phyloP scores from a whole-genome alignment of 306 rosid genomes.

The Trifolium dubium region DNA sequence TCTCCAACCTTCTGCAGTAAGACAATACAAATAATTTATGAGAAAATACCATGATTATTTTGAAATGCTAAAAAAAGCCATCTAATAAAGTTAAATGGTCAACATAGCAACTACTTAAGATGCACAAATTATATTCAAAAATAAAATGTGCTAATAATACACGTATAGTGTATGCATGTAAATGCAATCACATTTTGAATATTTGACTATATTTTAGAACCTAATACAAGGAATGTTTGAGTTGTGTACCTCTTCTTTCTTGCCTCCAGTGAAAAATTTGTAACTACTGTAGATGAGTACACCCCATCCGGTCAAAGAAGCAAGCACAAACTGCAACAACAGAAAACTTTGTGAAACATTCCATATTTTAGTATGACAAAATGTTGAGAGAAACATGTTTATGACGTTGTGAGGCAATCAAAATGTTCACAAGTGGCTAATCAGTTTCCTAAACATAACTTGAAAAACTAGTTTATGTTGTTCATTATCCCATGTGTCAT shows the following conservation, averaged over 20 bases:
- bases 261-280: conserved; percentile 54
- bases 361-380: conserved; percentile 16
- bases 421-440: conserved; percentile 17
- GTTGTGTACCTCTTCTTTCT: conserved; percentile 62
- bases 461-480: conserved; percentile 10
- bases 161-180: not conserved
- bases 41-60: not conserved
- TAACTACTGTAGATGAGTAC: conserved; percentile 51
- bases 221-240: conserved; percentile 11
- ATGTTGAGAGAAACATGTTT: not conserved
- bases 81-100: not conserved
- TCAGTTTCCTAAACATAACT: conserved; percentile 1
- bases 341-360: conserved; percentile 9
- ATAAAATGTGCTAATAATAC: conserved; percentile 1
- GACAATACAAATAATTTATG: conserved; percentile 19
- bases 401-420: conserved; percentile 10
- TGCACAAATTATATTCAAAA: conserved; percentile 11
- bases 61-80: not conserved
- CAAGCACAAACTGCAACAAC: conserved; percentile 61
- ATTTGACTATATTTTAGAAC: not conserved
- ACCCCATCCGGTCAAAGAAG: conserved; percentile 65
- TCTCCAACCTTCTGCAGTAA: conserved; percentile 58
- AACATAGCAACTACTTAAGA: not conserved
- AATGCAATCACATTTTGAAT: not conserved
- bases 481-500: not conserved